These are phyloP conservation scores for Scenedesmus sp. DNA, from an alignment of 163 green algal genomes.

Conservation along the genomic window DNA sequence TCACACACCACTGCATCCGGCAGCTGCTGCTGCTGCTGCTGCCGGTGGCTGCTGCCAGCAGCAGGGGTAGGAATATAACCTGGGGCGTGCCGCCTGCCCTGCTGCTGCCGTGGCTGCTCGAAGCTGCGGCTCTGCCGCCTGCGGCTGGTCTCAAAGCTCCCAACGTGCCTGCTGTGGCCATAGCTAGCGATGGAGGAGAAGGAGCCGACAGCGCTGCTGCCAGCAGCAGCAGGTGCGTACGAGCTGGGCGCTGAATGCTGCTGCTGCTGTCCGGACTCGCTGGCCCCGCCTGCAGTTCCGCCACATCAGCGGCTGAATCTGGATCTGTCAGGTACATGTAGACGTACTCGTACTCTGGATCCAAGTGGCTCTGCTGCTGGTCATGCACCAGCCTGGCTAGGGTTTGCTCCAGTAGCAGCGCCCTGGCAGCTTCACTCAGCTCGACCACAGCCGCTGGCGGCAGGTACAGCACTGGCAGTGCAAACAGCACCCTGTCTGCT, in stretches of 20 bases:
- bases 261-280: not conserved
- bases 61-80: not conserved
- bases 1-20: not conserved
- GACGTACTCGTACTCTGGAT: not conserved
- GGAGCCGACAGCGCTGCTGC: not conserved
- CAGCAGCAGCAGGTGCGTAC: not conserved
- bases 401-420: slow-evolving; percentile 36
- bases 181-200: not conserved
- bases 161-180: slow-evolving; percentile 13
- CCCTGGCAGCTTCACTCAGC: slow-evolving; percentile 2
- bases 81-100: not conserved
- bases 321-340: slow-evolving; percentile 24
- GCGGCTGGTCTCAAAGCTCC: slow-evolving; percentile 6
- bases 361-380: slow-evolving; percentile 13
- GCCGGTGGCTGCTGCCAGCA: not conserved
- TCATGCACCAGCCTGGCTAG: slow-evolving; percentile 6
- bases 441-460: not conserved
- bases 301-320: not conserved
- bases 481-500: not conserved
- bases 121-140: not conserved
- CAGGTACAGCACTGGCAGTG: slow-evolving; percentile 36
- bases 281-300: not conserved
- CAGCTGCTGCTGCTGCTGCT: slow-evolving; percentile 11
- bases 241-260: not conserved
- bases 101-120: not conserved